Evolutionary conservation across 371 early-diverging fungal species (phyloP).

Genomic region (Mortierella sp.): DNA sequence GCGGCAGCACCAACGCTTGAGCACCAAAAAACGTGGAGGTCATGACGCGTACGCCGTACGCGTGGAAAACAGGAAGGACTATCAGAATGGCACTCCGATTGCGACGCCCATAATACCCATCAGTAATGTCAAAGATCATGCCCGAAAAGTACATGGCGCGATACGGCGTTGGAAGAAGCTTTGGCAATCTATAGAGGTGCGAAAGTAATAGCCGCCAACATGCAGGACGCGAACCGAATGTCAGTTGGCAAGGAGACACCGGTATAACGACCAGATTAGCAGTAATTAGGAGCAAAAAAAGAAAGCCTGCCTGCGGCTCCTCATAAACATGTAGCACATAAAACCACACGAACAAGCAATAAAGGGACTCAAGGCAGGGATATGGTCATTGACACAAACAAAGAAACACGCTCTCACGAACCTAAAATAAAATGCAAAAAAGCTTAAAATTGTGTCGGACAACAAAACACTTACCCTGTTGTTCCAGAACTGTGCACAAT

Average conservation of each 20-base stretch:
- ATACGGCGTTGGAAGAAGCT: constrained; percentile 7
- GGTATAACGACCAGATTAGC: too few relatives aligned
- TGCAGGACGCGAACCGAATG: too few relatives aligned
- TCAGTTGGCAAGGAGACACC: too few relatives aligned
- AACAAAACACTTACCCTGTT: constrained; percentile 9
- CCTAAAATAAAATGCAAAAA: too few relatives aligned
- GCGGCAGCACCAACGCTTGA: constrained; percentile 10
- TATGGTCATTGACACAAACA: too few relatives aligned
- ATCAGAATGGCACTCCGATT: constrained; percentile 1
- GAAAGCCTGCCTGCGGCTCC: too few relatives aligned
- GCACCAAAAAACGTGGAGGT: constrained; percentile 1
- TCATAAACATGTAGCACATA: too few relatives aligned
- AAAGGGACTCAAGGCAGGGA: too few relatives aligned
- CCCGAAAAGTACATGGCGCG: constrained; percentile 11
- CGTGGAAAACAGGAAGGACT: constrained; percentile 5
- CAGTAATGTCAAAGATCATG: neutral
- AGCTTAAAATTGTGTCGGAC: neutral
- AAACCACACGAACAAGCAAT: too few relatives aligned
- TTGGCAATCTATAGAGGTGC: constrained; percentile 8
- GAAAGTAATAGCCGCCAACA: neutral
- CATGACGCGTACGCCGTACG: constrained; percentile 4
- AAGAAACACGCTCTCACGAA: too few relatives aligned
- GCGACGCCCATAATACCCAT: constrained; percentile 4
- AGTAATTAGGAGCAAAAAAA: neutral
- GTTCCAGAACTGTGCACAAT: constrained; percentile 8